Evolutionary conservation across 192 early-diverging fungal genomes (phyloP).

Genomic region (Coemansia sp.): DNA sequence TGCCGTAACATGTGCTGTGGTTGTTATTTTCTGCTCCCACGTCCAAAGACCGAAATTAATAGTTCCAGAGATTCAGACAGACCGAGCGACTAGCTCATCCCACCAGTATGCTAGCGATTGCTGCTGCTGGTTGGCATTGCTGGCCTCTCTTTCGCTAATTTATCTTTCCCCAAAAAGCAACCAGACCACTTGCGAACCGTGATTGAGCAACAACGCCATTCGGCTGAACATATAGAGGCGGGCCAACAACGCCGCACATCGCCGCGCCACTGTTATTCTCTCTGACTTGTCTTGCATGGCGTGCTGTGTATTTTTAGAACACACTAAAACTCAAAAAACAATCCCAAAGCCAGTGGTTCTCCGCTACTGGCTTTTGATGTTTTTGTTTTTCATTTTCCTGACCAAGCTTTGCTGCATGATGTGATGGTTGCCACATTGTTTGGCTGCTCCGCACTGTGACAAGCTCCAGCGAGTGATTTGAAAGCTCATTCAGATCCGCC

Average conservation of each 20-base stretch:
- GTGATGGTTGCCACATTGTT: neutral
- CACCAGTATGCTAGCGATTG: too few relatives aligned
- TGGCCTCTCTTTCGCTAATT: too few relatives aligned
- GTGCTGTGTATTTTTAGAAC: slow-evolving; percentile 5
- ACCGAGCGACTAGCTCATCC: too few relatives aligned
- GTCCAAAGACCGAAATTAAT: neutral
- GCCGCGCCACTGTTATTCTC: neutral
- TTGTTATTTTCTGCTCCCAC: neutral
- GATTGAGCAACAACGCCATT: neutral
- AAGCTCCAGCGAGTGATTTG: neutral
- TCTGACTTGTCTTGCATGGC: neutral
- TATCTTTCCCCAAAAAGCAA: neutral
- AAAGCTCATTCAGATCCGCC: neutral
- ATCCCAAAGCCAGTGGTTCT: too few relatives aligned
- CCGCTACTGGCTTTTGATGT: neutral
- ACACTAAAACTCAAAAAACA: too few relatives aligned
- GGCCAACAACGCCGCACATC: slow-evolving; percentile 4
- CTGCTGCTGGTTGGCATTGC: too few relatives aligned
- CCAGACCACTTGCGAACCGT: neutral
- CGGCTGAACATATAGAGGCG: neutral
- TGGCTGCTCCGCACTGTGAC: neutral
- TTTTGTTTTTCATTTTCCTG: neutral
- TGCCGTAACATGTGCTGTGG: slow-evolving; percentile 1
- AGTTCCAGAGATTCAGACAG: too few relatives aligned
- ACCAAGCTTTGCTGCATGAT: neutral